These are phyloP conservation scores for Termitomyces sp. DNA, from an alignment of 768 basidiomycete genomes.

Conservation along the genomic window DNA sequence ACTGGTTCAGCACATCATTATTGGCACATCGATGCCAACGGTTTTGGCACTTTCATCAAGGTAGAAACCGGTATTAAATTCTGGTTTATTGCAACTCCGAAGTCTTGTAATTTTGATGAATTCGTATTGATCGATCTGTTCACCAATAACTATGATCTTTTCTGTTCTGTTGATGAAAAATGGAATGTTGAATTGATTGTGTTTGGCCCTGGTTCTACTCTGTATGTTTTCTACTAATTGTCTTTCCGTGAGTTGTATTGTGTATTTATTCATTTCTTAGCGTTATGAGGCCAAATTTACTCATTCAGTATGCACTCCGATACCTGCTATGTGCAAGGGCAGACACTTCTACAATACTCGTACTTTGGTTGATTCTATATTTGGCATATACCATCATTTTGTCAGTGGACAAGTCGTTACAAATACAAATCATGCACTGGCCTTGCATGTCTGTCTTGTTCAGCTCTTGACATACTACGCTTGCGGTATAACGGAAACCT, in stretches of 20 bases:
- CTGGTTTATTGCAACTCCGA: neutral
- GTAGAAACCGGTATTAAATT: neutral
- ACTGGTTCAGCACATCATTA: neutral
- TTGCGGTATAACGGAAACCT: no score
- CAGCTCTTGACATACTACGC: no score
- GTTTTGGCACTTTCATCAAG: neutral
- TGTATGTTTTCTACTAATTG: neutral
- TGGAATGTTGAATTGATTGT: neutral
- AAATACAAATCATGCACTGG: neutral
- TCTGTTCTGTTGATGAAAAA: neutral
- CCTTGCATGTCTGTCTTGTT: neutral
- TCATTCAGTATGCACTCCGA: constrained; percentile 9
- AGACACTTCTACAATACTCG: constrained; percentile 9
- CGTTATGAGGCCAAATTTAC: neutral
- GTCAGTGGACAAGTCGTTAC: neutral
- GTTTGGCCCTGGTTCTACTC: neutral
- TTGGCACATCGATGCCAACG: constrained; percentile 1
- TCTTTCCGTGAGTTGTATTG: neutral
- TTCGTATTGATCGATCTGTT: neutral
- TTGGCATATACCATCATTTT: neutral
- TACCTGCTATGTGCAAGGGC: constrained; percentile 8
- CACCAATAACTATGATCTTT: neutral
- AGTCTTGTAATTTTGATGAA: neutral
- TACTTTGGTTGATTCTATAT: neutral
- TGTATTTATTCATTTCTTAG: neutral